phyloP scores from a whole-genome alignment of 441 rosid species.

The Aleurites moluccanus region DNA sequence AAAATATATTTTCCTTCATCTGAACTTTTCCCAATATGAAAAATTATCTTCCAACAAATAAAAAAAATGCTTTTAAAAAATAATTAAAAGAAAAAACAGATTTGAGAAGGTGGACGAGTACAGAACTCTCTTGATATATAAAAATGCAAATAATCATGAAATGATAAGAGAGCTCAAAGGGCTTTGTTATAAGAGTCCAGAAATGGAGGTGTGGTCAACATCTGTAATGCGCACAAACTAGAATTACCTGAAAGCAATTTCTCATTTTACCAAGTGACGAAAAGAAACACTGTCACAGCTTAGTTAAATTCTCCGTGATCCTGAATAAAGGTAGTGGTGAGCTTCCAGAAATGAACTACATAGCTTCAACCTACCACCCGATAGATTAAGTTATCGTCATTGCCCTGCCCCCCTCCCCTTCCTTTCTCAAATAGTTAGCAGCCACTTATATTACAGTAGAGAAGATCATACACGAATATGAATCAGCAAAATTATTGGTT shows the following conservation, averaged over 20 bases:
- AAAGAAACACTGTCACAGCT: conserved; percentile 12
- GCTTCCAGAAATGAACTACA: conserved; percentile 32
- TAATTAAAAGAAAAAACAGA: too few relatives aligned
- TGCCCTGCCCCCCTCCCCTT: too few relatives aligned
- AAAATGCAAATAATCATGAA: too few relatives aligned
- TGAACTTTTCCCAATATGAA: too few relatives aligned
- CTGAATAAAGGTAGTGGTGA: conserved; percentile 31
- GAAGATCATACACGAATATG: conserved; percentile 8
- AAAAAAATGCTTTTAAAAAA: too few relatives aligned
- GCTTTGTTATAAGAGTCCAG: not conserved
- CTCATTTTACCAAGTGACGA: conserved; percentile 18
- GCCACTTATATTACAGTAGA: conserved; percentile 16
- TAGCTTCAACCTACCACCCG: conserved; percentile 43
- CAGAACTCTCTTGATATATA: too few relatives aligned
- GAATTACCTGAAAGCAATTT: conserved; percentile 9
- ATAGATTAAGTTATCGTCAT: not conserved
- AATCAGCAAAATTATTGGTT: conserved; percentile 31
- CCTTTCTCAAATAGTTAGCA: conserved; percentile 7
- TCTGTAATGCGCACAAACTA: too few relatives aligned
- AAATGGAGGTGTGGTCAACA: not conserved
- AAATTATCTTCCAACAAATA: too few relatives aligned
- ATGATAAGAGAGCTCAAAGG: too few relatives aligned
- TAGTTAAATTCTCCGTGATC: conserved; percentile 26
- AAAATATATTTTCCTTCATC: too few relatives aligned
- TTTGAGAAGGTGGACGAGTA: too few relatives aligned